phyloP scores from a whole-genome alignment of 2,329 filamentous ascomycete species.

The Chaetomium strumarium region DNA sequence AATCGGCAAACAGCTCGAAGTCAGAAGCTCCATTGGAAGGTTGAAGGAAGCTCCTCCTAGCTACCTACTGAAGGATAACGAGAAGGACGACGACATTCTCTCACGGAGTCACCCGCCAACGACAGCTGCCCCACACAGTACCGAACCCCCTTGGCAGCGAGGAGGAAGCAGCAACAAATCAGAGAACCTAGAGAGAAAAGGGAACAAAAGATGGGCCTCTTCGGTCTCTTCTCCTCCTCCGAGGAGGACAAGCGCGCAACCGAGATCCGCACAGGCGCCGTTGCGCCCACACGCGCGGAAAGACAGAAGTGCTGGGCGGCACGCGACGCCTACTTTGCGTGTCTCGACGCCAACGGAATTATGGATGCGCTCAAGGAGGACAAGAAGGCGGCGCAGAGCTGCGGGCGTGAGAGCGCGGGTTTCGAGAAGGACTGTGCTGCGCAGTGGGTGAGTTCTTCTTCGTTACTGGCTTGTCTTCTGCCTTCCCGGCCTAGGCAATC shows the following conservation, averaged over 20 bases:
- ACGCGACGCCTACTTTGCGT: constrained; percentile 81
- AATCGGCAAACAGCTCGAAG: too few relatives aligned
- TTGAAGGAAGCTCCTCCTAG: too few relatives aligned
- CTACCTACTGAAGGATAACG: too few relatives aligned
- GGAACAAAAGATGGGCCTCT: constrained; percentile 41
- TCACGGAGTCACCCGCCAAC: too few relatives aligned
- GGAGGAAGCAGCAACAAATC: neutral
- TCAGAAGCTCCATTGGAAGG: too few relatives aligned
- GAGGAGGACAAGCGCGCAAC: constrained; percentile 43
- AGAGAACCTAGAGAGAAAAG: neutral
- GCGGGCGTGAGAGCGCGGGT: constrained; percentile 38
- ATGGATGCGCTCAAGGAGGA: constrained; percentile 56
- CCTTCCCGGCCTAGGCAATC: too few relatives aligned
- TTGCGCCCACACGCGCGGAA: constrained; percentile 80
- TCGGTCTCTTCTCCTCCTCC: constrained; percentile 35
- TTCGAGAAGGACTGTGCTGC: constrained; percentile 83
- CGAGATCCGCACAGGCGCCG: constrained; percentile 49
- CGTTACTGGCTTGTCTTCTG: neutral
- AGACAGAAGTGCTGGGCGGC: constrained; percentile 84
- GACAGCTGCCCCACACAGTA: too few relatives aligned
- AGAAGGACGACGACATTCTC: too few relatives aligned
- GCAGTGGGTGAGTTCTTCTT: constrained; percentile 68
- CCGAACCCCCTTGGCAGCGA: too few relatives aligned
- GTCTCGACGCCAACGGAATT: constrained; percentile 76
- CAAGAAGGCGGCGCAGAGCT: constrained; percentile 35